Evolutionary conservation across 306 rosid species (phyloP), one percentile per base, ranked within the genome.

Genomic region (Prunus campanulata): DNA sequence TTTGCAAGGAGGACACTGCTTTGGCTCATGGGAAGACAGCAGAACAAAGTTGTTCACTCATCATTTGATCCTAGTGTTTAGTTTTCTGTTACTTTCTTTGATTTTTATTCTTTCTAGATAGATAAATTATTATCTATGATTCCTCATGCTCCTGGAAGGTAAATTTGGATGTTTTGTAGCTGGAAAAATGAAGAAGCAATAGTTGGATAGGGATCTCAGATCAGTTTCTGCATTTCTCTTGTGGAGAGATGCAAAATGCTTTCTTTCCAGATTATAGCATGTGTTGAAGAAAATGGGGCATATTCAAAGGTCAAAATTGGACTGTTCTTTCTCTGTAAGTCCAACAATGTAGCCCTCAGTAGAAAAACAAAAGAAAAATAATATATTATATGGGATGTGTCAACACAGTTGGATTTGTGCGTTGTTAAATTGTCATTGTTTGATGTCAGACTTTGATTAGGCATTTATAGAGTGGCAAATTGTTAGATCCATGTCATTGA

Each of bases 21-120:
- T 79, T 96, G 98, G 99, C 93, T 96, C 2, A 83, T 87, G 47
- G 98, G 98, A 72, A 91, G 79, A 85, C 97, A 63, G 3, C 22
- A 89, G 84, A 92, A 87, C 75, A 96, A 92, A 91, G 97, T 92
- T 81, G 89, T 91, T 79, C 92, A 95, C 68, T 92, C 96, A 18
- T 84, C 88, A 44, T 82, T 79, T 42, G 74, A 75, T 85, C 89
- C 97, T 73, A 86, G 74, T 76, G 72, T 83, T 20, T 90, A 82
- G 86, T 15, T 24, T 66, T 55, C 6, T 42, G 44, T 64, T 18
- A 64, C 25, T 59, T 62, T 52, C 14, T 81, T 24, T 66, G 30
- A 35, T 61, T 32, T 62, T 64, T 39, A n/a, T 54, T 66, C 15
- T 50, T 18, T 47, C 42, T 24, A 66, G 24, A 68, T 30, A 7